Percentiles rank a stretch among this genome's conserved stretches.
Conservation (phyloP, 805 yeast genomes). For the Komagataella pseudopastoris region DNA sequence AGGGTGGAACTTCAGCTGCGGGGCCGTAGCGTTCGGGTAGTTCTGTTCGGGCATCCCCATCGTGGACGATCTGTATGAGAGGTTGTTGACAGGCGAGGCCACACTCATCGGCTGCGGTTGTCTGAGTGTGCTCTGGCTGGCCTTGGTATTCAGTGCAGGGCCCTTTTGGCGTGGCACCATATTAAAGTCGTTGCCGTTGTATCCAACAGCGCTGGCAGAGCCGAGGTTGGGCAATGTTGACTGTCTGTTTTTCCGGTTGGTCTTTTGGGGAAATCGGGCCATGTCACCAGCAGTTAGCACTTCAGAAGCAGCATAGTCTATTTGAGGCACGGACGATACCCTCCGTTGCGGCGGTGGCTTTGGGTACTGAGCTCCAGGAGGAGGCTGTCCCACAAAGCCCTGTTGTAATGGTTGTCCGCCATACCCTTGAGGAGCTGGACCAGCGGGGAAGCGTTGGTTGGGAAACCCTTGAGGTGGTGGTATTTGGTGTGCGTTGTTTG, state of each 20-base stretch:
- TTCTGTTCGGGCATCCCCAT: not conserved
- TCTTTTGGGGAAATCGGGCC: slow-evolving; percentile 20
- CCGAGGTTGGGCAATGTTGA: slow-evolving; percentile 19
- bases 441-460: not conserved
- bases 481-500: slow-evolving; percentile 15
- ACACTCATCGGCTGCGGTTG: not conserved
- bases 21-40: not conserved
- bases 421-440: not conserved
- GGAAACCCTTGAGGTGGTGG: slow-evolving; percentile 21
- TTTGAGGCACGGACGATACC: slow-evolving; percentile 7
- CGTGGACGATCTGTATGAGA: not conserved
- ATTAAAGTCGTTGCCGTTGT: slow-evolving; percentile 6
- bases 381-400: slow-evolving; percentile 12
- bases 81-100: not conserved
- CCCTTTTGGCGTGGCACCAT: not conserved
- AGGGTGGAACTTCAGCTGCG: not conserved
- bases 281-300: slow-evolving; percentile 1
- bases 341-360: slow-evolving; percentile 6
- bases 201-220: slow-evolving; percentile 2
- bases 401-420: slow-evolving; percentile 10
- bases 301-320: slow-evolving; percentile 6
- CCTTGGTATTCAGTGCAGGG: not conserved
- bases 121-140: not conserved
- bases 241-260: slow-evolving; percentile 32
- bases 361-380: slow-evolving; percentile 8